A percentile compares a stretch with the other conserved stretches of the same genome.
phyloP scores from a whole-genome alignment of 2,329 filamentous ascomycete species.

The Aspergillus udagawae region DNA sequence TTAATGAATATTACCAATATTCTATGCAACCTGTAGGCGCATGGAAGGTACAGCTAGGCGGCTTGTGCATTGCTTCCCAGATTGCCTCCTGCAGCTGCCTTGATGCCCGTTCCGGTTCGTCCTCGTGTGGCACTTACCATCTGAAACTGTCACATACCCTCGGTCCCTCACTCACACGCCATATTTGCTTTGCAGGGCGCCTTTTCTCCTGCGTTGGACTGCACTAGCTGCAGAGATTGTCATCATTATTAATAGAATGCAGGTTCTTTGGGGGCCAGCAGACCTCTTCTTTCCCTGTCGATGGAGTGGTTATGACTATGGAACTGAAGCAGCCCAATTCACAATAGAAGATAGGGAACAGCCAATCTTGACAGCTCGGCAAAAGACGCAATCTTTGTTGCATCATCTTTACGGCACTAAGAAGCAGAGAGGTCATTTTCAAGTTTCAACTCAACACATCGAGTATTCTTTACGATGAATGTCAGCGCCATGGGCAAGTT shows the following conservation, averaged over 20 bases:
- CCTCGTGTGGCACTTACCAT: neutral
- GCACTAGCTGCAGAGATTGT: neutral
- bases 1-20: neutral
- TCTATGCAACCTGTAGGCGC: neutral
- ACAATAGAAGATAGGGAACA: too few species aligned
- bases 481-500: neutral
- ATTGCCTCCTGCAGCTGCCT: neutral
- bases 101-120: neutral
- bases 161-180: too few species aligned
- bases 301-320: neutral
- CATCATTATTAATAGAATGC: neutral
- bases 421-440: neutral
- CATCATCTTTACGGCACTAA: neutral
- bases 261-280: neutral
- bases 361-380: too few species aligned
- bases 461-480: neutral
- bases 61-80: neutral
- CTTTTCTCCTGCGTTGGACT: neutral
- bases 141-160: neutral
- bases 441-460: neutral
- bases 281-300: neutral
- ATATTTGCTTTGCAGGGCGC: neutral
- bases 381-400: neutral
- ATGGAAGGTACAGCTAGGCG: neutral
- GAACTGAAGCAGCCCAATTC: neutral